Percentiles rank a stretch among this genome's conserved stretches.
These are phyloP conservation scores for Chaetomium fimeti DNA, from an alignment of 495 filamentous ascomycete genomes.

Conservation along the genomic window DNA sequence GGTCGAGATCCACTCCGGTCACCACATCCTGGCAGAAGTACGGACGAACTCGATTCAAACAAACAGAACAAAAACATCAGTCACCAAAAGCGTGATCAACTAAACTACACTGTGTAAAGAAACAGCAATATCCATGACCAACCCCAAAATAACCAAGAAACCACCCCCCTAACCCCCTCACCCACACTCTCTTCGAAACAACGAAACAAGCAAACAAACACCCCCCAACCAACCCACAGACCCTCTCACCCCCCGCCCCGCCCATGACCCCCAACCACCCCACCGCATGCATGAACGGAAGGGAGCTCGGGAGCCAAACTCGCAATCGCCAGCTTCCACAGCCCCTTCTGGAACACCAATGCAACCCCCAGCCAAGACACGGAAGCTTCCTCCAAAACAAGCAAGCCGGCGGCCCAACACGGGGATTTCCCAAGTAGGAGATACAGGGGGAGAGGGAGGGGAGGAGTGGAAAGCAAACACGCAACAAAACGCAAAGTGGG, in stretches of 20 bases:
- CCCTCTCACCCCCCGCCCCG: background rate
- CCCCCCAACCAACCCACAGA: background rate
- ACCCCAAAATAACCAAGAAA: background rate
- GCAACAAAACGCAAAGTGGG: constrained; percentile 7
- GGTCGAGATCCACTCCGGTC: constrained; percentile 7
- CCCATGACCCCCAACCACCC: background rate
- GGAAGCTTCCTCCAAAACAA: background rate
- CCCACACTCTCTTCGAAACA: too few relatives aligned
- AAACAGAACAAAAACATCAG: background rate
- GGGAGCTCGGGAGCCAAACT: background rate
- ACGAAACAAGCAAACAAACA: background rate
- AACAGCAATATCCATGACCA: background rate
- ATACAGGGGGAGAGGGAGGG: too few relatives aligned
- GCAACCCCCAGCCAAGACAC: background rate
- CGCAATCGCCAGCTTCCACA: background rate
- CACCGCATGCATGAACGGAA: constrained; percentile 6
- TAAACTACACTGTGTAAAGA: background rate
- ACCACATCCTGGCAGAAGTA: background rate
- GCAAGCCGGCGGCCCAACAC: background rate
- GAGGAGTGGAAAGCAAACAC: background rate
- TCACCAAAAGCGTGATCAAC: too few relatives aligned
- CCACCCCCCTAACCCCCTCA: background rate
- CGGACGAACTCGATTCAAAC: background rate
- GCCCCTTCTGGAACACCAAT: constrained; percentile 10
- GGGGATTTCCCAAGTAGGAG: too few relatives aligned